A percentile compares a stretch with the other conserved stretches of the same genome.
phyloP scores from a whole-genome alignment of 2,329 filamentous ascomycete genomes.

The Ceratocystis alfenasii region DNA sequence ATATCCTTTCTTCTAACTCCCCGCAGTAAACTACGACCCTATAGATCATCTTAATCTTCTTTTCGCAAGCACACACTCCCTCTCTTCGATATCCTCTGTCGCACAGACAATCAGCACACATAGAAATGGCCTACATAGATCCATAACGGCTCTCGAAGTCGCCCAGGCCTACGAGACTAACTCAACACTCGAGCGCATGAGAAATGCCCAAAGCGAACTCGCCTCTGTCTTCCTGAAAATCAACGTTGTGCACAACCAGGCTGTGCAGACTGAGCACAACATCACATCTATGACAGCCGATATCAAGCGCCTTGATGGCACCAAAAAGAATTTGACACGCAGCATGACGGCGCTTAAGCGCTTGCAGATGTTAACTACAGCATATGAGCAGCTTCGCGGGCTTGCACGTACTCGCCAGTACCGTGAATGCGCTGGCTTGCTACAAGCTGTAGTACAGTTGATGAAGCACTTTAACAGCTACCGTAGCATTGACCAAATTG shows the following conservation, averaged over 20 bases:
- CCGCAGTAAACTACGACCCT: slow-evolving; percentile 67
- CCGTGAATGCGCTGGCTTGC: slow-evolving; percentile 79
- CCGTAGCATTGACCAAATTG: slow-evolving; percentile 94
- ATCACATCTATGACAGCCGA: slow-evolving; percentile 99
- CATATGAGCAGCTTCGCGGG: slow-evolving; percentile 88
- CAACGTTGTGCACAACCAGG: slow-evolving; percentile 78
- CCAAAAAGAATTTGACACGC: slow-evolving; percentile 88
- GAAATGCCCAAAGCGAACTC: slow-evolving; percentile 79
- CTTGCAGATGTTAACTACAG: slow-evolving; percentile 95
- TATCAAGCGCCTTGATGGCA: slow-evolving; percentile 92
- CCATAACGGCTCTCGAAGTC: slow-evolving; percentile 62
- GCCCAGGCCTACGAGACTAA: slow-evolving; percentile 75
- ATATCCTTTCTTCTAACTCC: slow-evolving; percentile 24
- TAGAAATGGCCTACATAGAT: slow-evolving; percentile 68
- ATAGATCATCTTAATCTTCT: slow-evolving; percentile 86
- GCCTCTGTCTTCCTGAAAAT: slow-evolving; percentile 87
- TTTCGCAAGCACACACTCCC: slow-evolving; percentile 78
- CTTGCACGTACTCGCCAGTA: slow-evolving; percentile 82
- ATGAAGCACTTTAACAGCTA: slow-evolving; percentile 99
- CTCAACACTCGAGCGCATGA: slow-evolving; percentile 81
- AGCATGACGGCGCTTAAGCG: slow-evolving; percentile 97
- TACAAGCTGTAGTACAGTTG: slow-evolving; percentile 91
- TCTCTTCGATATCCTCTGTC: slow-evolving; percentile 63
- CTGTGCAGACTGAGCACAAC: slow-evolving; percentile 82
- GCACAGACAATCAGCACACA: slow-evolving; percentile 61